Percentiles rank a stretch among this genome's conserved stretches.
These are phyloP conservation scores for Candida xiaguanensis DNA, from an alignment of 805 yeast genomes.

Conservation along the genomic window DNA sequence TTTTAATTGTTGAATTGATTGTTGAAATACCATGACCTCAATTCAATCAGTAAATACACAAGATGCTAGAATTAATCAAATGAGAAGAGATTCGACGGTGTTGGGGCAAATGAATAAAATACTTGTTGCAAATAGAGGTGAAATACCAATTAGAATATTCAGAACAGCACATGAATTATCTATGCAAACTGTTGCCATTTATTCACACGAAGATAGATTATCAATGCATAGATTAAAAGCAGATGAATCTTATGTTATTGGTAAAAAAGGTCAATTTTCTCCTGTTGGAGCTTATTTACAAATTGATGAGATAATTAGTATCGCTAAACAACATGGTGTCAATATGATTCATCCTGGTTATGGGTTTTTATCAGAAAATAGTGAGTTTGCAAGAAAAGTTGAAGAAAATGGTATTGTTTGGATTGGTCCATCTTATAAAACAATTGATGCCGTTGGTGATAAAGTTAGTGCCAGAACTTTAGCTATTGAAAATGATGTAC, in stretches of 20 bases:
- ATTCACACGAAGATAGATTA: conserved; percentile 91
- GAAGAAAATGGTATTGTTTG: conserved; percentile 88
- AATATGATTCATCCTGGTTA: conserved; percentile 93
- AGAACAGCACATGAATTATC: conserved; percentile 97
- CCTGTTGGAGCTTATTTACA: conserved; percentile 97
- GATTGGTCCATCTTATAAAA: conserved; percentile 88
- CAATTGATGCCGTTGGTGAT: conserved; percentile 94
- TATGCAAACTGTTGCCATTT: conserved; percentile 95
- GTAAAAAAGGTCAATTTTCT: conserved; percentile 80
- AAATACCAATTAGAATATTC: conserved; percentile 83
- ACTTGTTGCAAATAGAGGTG: conserved; percentile 82
- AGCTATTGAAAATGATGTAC: conserved; percentile 79
- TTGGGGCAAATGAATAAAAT: conserved; percentile 53
- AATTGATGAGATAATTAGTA: conserved; percentile 81
- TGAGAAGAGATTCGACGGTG: conserved; percentile 42
- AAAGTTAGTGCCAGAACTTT: conserved; percentile 90
- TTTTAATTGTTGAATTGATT: too few species aligned
- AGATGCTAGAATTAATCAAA: conserved; percentile 10
- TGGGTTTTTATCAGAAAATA: conserved; percentile 61
- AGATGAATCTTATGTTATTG: conserved; percentile 90
- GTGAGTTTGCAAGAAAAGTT: conserved; percentile 90
- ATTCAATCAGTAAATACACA: conserved; percentile 5
- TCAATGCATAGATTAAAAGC: conserved; percentile 95
- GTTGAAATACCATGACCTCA: conserved; percentile 9
- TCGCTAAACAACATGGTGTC: conserved; percentile 60